phyloP scores from a whole-genome alignment of 83 land plant species.

The Picea engelmannii region DNA sequence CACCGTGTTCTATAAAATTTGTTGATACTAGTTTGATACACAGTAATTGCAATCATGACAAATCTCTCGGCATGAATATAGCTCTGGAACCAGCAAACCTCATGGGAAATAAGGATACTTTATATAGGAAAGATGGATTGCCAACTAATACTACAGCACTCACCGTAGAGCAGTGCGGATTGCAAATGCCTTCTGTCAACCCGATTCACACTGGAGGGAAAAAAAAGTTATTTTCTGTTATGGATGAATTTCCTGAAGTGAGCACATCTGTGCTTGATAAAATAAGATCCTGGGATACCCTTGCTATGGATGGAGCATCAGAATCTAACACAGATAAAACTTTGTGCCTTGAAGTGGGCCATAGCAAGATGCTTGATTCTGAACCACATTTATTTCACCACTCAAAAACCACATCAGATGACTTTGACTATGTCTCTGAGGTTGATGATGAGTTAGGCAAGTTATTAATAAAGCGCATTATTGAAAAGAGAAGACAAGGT shows the following conservation, averaged over 20 bases:
- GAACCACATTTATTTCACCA: neutral
- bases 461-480: slow-evolving; percentile 54
- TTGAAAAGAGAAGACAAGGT: slow-evolving; percentile 67
- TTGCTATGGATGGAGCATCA: neutral
- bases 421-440: slow-evolving; percentile 16
- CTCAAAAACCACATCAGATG: neutral
- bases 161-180: neutral
- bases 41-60: neutral
- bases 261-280: slow-evolving; percentile 16
- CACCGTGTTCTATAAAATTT: slow-evolving; percentile 22
- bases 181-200: neutral
- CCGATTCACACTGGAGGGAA: neutral
- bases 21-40: slow-evolving; percentile 14
- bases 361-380: slow-evolving; percentile 15
- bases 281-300: slow-evolving; percentile 19
- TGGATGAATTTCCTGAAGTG: neutral
- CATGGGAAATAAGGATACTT: slow-evolving; percentile 6
- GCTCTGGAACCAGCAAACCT: neutral
- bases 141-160: neutral
- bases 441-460: slow-evolving; percentile 49
- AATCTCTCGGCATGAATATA: neutral
- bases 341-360: slow-evolving; percentile 8
- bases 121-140: neutral
- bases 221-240: neutral
- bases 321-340: slow-evolving; percentile 19